Conservation (phyloP, 345 rosid genomes). For the Lepidium aucheri region DNA sequence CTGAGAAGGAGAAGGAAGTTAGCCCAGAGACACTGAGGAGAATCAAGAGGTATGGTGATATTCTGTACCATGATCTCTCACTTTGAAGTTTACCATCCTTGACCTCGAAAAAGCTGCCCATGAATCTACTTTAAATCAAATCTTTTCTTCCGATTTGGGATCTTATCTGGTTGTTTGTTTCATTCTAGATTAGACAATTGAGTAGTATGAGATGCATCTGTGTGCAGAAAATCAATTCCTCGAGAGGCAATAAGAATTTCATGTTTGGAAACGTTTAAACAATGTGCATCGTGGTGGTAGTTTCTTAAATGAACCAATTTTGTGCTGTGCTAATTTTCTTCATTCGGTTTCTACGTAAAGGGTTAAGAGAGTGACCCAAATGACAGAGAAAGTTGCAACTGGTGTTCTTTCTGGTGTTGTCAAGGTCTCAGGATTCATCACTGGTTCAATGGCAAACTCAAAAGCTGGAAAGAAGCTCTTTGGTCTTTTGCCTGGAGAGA, state of each 20-base stretch:
- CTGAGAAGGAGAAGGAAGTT: constrained; percentile 37
- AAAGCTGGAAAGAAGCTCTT: constrained; percentile 72
- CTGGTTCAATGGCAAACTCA: constrained; percentile 80
- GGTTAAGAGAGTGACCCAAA: constrained; percentile 79
- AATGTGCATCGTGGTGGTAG: not conserved
- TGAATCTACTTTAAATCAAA: not conserved
- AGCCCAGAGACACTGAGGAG: constrained; percentile 57
- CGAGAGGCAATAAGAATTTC: not conserved
- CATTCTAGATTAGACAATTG: not conserved
- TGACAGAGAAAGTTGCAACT: constrained; percentile 67
- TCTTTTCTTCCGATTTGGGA: not conserved
- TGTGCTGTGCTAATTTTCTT: not conserved
- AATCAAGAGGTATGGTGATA: constrained; percentile 58
- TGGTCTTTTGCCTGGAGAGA: constrained; percentile 80
- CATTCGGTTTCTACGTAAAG: constrained; percentile 25
- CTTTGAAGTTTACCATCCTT: not conserved
- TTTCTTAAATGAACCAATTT: not conserved
- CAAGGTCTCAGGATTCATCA: constrained; percentile 65
- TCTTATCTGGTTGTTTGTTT: not conserved
- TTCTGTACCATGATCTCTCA: not conserved
- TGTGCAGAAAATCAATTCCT: not conserved
- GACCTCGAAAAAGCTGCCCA: not conserved
- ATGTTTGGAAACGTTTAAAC: not conserved
- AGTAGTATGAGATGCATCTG: not conserved
- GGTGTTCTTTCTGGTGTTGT: constrained; percentile 84